Conservation (phyloP, 2,329 filamentous ascomycete genomes). For the Penicillium sp. region DNA sequence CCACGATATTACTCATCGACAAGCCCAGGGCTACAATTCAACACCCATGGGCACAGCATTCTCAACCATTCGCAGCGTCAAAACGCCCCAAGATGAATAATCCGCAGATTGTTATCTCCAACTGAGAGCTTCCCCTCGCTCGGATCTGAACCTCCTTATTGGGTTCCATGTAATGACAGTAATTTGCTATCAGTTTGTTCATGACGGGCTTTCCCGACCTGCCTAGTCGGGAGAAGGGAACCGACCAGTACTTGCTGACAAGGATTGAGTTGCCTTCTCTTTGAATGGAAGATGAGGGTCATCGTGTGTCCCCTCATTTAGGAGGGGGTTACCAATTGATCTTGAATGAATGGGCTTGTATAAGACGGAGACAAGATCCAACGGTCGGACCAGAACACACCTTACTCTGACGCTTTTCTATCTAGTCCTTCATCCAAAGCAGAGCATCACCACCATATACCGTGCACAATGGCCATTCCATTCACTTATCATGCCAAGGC, state of each 20-base stretch:
- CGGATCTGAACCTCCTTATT: conserved; percentile 17
- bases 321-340: not conserved
- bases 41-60: not conserved
- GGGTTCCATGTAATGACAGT: not conserved
- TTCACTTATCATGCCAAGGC: conserved; percentile 62
- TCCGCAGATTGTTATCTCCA: not conserved
- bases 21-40: not conserved
- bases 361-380: not conserved
- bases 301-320: conserved; percentile 14
- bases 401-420: not conserved
- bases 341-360: not conserved
- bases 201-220: conserved; percentile 6
- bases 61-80: not conserved
- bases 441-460: conserved; percentile 8
- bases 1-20: no score
- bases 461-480: conserved; percentile 43
- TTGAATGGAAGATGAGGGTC: not conserved
- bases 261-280: conserved; percentile 17
- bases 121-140: conserved; percentile 19
- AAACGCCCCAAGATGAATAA: not conserved
- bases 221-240: conserved; percentile 22
- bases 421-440: not conserved
- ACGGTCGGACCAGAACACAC: not conserved
- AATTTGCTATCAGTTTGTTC: conserved; percentile 1
- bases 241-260: conserved; percentile 10